phyloP scores from a whole-genome alignment of 2,329 filamentous ascomycete species.

The Sarocladium brachiariae region DNA sequence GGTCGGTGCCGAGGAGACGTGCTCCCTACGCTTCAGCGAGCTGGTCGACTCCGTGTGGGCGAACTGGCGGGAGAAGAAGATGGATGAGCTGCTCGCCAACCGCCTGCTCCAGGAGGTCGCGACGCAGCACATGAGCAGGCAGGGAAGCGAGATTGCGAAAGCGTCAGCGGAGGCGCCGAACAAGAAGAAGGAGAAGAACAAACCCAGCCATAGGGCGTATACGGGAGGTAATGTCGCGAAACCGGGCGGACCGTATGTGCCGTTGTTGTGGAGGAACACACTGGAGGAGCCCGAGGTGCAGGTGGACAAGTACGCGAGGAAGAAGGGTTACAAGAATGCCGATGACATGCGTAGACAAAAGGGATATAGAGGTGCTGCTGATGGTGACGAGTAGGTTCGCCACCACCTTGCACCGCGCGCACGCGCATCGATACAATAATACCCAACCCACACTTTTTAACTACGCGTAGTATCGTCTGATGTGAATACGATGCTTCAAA shows the following conservation, averaged over 20 bases:
- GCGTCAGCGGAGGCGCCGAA: background rate
- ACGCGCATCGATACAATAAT: background rate
- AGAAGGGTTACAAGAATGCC: slow-evolving; percentile 48
- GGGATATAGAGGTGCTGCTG: background rate
- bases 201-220: slow-evolving; percentile 33
- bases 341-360: slow-evolving; percentile 38
- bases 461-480: too few relatives aligned
- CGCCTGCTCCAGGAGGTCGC: slow-evolving; percentile 55
- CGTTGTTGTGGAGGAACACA: slow-evolving; percentile 43
- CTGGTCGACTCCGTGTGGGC: slow-evolving; percentile 73
- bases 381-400: slow-evolving; percentile 1
- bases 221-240: slow-evolving; percentile 48
- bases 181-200: slow-evolving; percentile 21
- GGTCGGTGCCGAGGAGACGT: slow-evolving; percentile 73
- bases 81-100: slow-evolving; percentile 79
- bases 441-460: too few relatives aligned
- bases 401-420: background rate
- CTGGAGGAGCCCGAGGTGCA: slow-evolving; percentile 45
- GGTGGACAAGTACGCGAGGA: slow-evolving; percentile 56
- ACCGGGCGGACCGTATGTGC: slow-evolving; percentile 46
- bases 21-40: slow-evolving; percentile 41
- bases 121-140: slow-evolving; percentile 24
- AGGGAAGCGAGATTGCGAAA: background rate
- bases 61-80: slow-evolving; percentile 75
- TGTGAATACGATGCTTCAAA: too few relatives aligned